Base-by-base conservation (phyloP, 169 alveolate species). In the Plasmodium gaboni region DNA sequence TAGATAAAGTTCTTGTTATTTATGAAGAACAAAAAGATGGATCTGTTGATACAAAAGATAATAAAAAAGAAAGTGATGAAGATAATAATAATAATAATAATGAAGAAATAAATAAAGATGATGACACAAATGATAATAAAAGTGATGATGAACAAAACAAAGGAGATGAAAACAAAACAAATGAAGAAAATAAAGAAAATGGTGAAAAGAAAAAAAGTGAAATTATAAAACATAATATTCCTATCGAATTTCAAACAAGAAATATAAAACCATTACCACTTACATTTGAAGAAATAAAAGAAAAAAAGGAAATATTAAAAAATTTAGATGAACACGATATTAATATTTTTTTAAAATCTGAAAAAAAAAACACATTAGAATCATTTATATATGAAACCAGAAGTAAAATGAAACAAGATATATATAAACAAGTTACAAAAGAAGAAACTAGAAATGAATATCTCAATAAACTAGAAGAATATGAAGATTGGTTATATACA, bases 301-400 rank as follows among this genome's bases (percentile, higher is more conserved):
- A 26, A 15, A 86, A 86, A 53, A 86, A 57, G 53, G 87, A 86
- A 73, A n/a, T 57, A 17, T 61, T 86, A 15, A 69, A 86, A 53
- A 86, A 70, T 10, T 46, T 86, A 42, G 92, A 86, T 65, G 76
- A 69, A 5, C 87, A 86, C 24, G 92, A 86, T 61, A 86, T 86
- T 17, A 48, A 86, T 26, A 48, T 86, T 17, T 86, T 70, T 73
- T 55, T 86, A 17, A 86, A 86, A 71, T 72, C 86, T 15, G 92
- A 86, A 38, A 63, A 32, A 70, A 86, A 86, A 48, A 86, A 86
- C 32, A 86, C 48, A 38, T 32, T 86, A 24, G 92, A 86, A 38
- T 86, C 92, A 10, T 86, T 71, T 12, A 86, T 86, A 46, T 86
- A 86, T 61, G 92, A 86, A 73, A 60, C 87, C 13, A 86, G 92